Evolutionary conservation across 1,284 basidiomycete species (phyloP).

Genomic region (Leccinum solheimii): DNA sequence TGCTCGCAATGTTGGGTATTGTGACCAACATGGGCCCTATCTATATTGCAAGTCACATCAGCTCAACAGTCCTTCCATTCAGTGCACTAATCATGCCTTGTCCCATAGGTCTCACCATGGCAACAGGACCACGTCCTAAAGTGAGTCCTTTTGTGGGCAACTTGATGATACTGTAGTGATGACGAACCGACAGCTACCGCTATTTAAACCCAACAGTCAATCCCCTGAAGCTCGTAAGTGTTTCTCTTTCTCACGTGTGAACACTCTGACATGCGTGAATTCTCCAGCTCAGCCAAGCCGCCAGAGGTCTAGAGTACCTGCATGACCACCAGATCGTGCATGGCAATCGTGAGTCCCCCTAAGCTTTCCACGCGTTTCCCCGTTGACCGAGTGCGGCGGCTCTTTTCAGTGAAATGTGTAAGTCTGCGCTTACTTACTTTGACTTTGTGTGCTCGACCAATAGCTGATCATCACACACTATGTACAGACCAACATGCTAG

Average conservation of each 20-base stretch:
- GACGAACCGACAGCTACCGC: constrained; percentile 38
- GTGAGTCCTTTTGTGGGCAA: constrained; percentile 31
- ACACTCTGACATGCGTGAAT: constrained; percentile 3
- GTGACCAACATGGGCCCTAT: constrained; percentile 52
- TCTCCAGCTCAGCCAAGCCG: constrained; percentile 47
- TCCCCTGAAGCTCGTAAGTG: constrained; percentile 43
- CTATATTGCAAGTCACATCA: constrained; percentile 41
- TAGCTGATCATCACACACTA: constrained; percentile 6
- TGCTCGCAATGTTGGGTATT: constrained; percentile 49
- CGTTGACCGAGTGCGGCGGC: background rate
- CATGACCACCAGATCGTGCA: constrained; percentile 51
- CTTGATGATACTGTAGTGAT: constrained; percentile 1
- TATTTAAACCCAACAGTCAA: constrained; percentile 37
- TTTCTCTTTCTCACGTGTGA: background rate
- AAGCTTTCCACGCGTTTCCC: background rate
- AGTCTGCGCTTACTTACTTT: constrained; percentile 22
- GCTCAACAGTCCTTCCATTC: background rate
- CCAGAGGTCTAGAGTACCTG: constrained; percentile 53
- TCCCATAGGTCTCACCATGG: constrained; percentile 56
- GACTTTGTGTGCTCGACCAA: background rate
- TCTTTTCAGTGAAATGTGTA: constrained; percentile 56
- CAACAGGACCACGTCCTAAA: constrained; percentile 55
- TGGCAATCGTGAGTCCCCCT: constrained; percentile 49
- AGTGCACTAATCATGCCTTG: background rate
- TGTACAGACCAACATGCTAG: constrained; percentile 54